Evolutionary conservation across 768 basidiomycete species (phyloP).

Genomic region (Exsudoporus frostii): DNA sequence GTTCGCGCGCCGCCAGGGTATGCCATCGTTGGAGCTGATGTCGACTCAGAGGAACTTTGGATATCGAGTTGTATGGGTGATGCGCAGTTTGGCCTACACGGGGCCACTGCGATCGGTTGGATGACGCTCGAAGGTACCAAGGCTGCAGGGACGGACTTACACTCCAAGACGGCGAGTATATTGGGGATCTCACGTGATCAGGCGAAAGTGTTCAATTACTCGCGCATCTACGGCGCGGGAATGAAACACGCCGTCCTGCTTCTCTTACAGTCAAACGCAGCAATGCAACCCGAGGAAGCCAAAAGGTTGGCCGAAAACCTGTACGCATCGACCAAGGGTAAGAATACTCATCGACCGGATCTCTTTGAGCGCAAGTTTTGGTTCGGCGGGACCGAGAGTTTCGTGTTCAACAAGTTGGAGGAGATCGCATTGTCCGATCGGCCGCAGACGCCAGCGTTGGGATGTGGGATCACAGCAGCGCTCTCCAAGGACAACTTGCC

Average conservation of each 20-base stretch:
- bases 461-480: conserved; percentile 91
- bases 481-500: conserved; percentile 89
- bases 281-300: conserved; percentile 75
- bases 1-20: conserved; percentile 91
- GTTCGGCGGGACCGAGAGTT: conserved; percentile 96
- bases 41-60: conserved; percentile 99
- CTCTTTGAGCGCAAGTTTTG: conserved; percentile 85
- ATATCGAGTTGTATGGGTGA: conserved; percentile 99
- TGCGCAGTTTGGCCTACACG: conserved; percentile 95
- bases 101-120: conserved; percentile 96
- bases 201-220: conserved; percentile 99
- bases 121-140: conserved; percentile 99
- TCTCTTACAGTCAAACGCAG: conserved; percentile 79
- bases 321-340: conserved; percentile 92
- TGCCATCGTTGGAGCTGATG: conserved; percentile 94
- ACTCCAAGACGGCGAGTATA: conserved; percentile 94
- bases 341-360: conserved; percentile 72
- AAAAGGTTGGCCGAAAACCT: conserved; percentile 77
- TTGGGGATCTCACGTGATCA: conserved; percentile 90
- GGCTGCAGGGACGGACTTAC: conserved; percentile 88
- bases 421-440: conserved; percentile 84
- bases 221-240: conserved; percentile 97
- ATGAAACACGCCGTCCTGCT: conserved; percentile 90
- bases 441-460: conserved; percentile 90
- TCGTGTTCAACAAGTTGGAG: conserved; percentile 96